Conservation (phyloP, 192 early-diverging fungal species). For the Globomyces pollinis-pini region DNA sequence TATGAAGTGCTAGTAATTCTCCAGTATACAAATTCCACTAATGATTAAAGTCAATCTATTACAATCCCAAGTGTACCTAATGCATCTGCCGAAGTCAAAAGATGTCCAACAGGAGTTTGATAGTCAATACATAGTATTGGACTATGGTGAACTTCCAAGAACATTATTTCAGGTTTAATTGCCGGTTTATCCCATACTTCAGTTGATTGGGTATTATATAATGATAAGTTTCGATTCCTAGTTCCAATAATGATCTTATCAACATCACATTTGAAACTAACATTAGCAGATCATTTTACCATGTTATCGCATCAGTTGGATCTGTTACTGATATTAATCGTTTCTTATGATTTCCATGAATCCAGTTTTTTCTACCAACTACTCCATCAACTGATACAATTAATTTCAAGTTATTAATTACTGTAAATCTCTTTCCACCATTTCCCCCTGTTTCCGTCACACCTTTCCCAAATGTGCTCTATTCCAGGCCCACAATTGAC, state of each 20-base stretch:
- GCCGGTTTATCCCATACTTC: conserved; percentile 10
- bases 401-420: no score
- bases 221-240: not conserved
- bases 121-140: conserved; percentile 6
- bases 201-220: not conserved
- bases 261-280: conserved; percentile 11
- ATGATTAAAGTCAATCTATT: no score
- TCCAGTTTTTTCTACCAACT: not conserved
- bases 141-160: not conserved
- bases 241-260: conserved; percentile 12
- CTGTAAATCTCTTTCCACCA: conserved; percentile 13
- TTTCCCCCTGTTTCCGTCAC: not conserved
- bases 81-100: conserved; percentile 26
- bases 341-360: conserved; percentile 7
- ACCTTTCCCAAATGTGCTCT: conserved; percentile 7
- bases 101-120: not conserved
- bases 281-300: not conserved
- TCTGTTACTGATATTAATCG: not conserved
- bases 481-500: conserved; percentile 9
- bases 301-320: conserved; percentile 7
- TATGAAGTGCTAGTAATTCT: conserved; percentile 7
- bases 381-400: no score
- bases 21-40: conserved; percentile 38
- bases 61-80: conserved; percentile 17
- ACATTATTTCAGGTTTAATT: not conserved